phyloP scores from a whole-genome alignment of 73 alveolate species.

The Paramecium sonneborni region DNA sequence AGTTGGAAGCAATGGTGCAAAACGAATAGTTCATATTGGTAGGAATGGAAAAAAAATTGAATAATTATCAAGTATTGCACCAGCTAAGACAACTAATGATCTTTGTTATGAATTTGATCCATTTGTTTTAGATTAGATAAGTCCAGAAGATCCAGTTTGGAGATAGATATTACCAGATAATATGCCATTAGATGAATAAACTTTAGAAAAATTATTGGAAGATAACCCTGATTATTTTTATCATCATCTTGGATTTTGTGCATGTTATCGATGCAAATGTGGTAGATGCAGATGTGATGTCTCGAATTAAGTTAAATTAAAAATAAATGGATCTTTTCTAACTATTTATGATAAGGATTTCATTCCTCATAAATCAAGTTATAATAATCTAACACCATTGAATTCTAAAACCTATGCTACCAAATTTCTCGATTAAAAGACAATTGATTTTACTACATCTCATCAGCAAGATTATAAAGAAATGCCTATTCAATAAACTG shows the following conservation, averaged over 20 bases:
- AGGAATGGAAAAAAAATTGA: conserved; percentile 37
- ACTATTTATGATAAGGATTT: conserved; percentile 42
- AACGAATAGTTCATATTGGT: conserved; percentile 41
- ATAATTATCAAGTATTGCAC: background rate
- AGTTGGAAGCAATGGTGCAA: background rate
- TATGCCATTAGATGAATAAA: conserved; percentile 34
- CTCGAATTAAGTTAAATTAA: conserved; percentile 36
- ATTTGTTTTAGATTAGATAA: conserved; percentile 1
- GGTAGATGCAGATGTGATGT: conserved; percentile 57
- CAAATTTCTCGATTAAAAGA: conserved; percentile 47
- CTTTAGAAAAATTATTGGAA: conserved; percentile 6
- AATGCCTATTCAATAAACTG: background rate
- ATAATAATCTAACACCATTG: conserved; percentile 1
- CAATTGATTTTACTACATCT: conserved; percentile 14
- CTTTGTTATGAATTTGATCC: conserved; percentile 41
- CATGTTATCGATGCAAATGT: conserved; percentile 50
- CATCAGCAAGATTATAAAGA: conserved; percentile 24
- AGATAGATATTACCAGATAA: conserved; percentile 27
- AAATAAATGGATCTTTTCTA: conserved; percentile 32
- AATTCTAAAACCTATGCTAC: conserved; percentile 7
- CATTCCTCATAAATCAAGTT: background rate
- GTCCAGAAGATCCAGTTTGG: conserved; percentile 47
- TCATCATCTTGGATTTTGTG: conserved; percentile 53
- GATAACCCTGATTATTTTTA: conserved; percentile 49
- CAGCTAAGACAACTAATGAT: background rate